Conservation (phyloP, 2,329 filamentous ascomycete species). For the Curvularia sp. region DNA sequence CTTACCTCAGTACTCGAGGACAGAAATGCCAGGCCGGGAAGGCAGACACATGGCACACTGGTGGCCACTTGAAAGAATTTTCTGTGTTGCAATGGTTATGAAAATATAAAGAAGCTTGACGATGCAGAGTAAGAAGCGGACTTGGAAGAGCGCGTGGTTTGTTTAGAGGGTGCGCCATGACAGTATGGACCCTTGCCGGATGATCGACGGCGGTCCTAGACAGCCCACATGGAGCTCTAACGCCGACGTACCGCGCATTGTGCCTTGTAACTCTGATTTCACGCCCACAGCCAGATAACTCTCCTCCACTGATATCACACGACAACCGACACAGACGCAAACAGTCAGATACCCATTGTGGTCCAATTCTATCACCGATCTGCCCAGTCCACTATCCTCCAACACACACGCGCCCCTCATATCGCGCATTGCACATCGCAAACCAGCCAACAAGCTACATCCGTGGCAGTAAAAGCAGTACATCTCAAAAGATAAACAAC, state of each 20-base stretch:
- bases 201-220: slow-evolving; percentile 20
- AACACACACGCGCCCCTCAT: not conserved
- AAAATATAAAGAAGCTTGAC: not conserved
- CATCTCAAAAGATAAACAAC: not conserved
- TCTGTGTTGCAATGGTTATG: not conserved
- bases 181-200: slow-evolving; percentile 20
- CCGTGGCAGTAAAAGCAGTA: not conserved
- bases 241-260: slow-evolving; percentile 7
- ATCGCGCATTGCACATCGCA: not conserved
- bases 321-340: not conserved
- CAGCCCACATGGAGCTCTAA: slow-evolving; percentile 11
- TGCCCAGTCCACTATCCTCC: not conserved
- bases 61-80: not conserved
- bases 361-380: not conserved
- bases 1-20: not conserved
- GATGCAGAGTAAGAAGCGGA: not conserved
- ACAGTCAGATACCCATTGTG: not conserved
- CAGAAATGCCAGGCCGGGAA: not conserved
- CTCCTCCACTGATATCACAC: not conserved
- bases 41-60: not conserved
- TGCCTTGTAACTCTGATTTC: not conserved
- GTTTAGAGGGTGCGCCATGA: slow-evolving; percentile 8
- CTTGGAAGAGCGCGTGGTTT: not conserved
- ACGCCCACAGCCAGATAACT: slow-evolving; percentile 1
- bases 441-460: not conserved